A percentile compares a stretch with the other conserved stretches of the same genome.
These are phyloP conservation scores for Coleophoma cylindrospora DNA, from an alignment of 2,329 filamentous ascomycete genomes.

Conservation along the genomic window DNA sequence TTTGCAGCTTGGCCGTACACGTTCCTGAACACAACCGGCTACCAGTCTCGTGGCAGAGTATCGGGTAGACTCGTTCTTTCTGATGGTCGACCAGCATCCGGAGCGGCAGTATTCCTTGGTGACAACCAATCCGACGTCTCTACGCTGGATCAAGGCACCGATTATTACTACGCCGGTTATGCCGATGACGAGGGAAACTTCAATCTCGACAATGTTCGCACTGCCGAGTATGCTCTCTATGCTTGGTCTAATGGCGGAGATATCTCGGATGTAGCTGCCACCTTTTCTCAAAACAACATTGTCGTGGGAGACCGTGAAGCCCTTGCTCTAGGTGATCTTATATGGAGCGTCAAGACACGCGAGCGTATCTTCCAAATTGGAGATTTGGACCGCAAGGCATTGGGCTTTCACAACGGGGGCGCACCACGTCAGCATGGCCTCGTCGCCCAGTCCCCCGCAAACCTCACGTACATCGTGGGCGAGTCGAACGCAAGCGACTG, in stretches of 20 bases:
- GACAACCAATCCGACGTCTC: constrained; percentile 39
- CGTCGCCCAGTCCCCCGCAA: constrained; percentile 36
- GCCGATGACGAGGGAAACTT: constrained; percentile 38
- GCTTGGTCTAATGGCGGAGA: constrained; percentile 43
- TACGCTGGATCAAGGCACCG: constrained; percentile 40
- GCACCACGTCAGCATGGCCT: constrained; percentile 38
- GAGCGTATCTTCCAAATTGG: constrained; percentile 43
- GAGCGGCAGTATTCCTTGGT: constrained; percentile 44
- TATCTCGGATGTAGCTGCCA: constrained; percentile 39
- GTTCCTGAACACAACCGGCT: constrained; percentile 40
- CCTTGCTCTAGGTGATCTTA: constrained; percentile 32
- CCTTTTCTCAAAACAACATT: constrained; percentile 35
- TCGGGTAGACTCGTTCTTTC: constrained; percentile 37
- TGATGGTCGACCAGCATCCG: constrained; percentile 40
- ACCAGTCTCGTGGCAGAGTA: constrained; percentile 43
- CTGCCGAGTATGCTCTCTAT: constrained; percentile 39
- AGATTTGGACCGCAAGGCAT: constrained; percentile 38
- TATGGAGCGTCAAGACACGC: constrained; percentile 33
- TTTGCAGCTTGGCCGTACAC: constrained; percentile 40
- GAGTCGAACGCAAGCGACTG: constrained; percentile 34
- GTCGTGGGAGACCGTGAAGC: constrained; percentile 27
- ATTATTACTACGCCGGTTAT: constrained; percentile 44
- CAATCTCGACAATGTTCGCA: constrained; percentile 36
- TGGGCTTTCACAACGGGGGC: constrained; percentile 38
- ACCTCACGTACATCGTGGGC: constrained; percentile 39